Evolutionary conservation across 441 rosid species (phyloP).

Genomic region (Eutrema salsugineum): DNA sequence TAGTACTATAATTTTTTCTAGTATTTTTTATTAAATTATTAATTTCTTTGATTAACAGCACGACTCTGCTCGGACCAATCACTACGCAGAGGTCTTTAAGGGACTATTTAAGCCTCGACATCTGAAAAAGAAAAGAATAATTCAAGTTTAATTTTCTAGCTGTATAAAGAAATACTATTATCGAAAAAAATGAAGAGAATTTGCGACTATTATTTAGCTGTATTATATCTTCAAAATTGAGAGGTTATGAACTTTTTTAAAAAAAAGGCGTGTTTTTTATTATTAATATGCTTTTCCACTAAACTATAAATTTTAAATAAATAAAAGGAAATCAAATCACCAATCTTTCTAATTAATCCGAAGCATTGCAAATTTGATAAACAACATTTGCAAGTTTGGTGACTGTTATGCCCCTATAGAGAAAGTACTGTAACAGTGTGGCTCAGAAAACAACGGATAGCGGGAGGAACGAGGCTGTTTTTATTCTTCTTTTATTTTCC

Average conservation of each 20-base stretch:
- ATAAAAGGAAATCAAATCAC: neutral
- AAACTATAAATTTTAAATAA: no score
- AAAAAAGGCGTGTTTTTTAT: no score
- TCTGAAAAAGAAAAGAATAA: neutral
- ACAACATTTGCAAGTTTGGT: neutral
- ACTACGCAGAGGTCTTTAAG: neutral
- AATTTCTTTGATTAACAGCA: no score
- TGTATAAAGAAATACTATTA: no score
- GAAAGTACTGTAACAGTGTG: neutral
- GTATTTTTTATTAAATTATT: neutral
- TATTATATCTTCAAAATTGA: no score
- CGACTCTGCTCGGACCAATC: slow-evolving; percentile 5
- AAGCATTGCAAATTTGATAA: neutral
- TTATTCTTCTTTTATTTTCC: neutral
- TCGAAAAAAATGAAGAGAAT: neutral
- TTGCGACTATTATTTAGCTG: no score
- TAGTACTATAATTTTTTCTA: no score
- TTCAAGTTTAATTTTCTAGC: no score
- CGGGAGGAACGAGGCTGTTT: slow-evolving; percentile 16
- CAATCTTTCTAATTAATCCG: neutral
- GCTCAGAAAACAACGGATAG: slow-evolving; percentile 7
- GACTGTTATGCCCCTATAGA: slow-evolving; percentile 4
- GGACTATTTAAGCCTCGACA: neutral
- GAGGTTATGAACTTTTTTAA: no score
- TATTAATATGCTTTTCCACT: no score